Conservation (phyloP, 805 yeast genomes). For the Kazachstania martiniae region DNA sequence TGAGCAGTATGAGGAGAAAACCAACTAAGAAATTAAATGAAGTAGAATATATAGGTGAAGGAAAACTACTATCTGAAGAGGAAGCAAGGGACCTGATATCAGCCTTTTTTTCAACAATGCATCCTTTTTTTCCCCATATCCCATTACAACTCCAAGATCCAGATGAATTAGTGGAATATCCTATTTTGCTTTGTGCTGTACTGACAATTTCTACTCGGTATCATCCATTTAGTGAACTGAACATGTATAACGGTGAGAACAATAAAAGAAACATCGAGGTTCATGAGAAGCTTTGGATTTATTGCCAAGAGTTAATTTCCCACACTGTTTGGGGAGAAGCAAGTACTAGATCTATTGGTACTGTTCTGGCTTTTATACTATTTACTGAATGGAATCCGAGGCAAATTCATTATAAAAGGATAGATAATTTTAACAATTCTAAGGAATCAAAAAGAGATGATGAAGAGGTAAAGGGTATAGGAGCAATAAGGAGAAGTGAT, state of each 20-base stretch:
- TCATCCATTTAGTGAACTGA: slow-evolving; percentile 42
- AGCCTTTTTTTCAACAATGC: slow-evolving; percentile 65
- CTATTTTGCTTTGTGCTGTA: slow-evolving; percentile 70
- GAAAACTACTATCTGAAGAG: slow-evolving; percentile 45
- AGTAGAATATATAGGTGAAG: slow-evolving; percentile 47
- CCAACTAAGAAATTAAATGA: slow-evolving; percentile 36
- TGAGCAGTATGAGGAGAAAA: slow-evolving; percentile 25
- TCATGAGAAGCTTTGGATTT: slow-evolving; percentile 76
- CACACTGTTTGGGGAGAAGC: slow-evolving; percentile 94
- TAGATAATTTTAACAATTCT: slow-evolving; percentile 65
- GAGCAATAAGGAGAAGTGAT: slow-evolving; percentile 78
- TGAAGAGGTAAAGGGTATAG: slow-evolving; percentile 58
- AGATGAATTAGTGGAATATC: slow-evolving; percentile 60
- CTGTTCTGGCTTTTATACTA: slow-evolving; percentile 70
- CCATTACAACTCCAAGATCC: slow-evolving; percentile 65
- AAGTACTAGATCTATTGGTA: slow-evolving; percentile 75
- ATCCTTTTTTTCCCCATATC: slow-evolving; percentile 83
- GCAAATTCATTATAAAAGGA: slow-evolving; percentile 83
- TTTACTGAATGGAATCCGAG: slow-evolving; percentile 95
- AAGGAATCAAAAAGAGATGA: slow-evolving; percentile 31
- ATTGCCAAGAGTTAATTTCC: slow-evolving; percentile 70
- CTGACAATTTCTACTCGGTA: slow-evolving; percentile 74
- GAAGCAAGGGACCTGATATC: slow-evolving; percentile 51
- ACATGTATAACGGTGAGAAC: slow-evolving; percentile 24
- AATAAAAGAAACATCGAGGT: slow-evolving; percentile 41